These are phyloP conservation scores for Ophiostoma novo-ulmi DNA, from an alignment of 2,329 filamentous ascomycete species.

Conservation along the genomic window DNA sequence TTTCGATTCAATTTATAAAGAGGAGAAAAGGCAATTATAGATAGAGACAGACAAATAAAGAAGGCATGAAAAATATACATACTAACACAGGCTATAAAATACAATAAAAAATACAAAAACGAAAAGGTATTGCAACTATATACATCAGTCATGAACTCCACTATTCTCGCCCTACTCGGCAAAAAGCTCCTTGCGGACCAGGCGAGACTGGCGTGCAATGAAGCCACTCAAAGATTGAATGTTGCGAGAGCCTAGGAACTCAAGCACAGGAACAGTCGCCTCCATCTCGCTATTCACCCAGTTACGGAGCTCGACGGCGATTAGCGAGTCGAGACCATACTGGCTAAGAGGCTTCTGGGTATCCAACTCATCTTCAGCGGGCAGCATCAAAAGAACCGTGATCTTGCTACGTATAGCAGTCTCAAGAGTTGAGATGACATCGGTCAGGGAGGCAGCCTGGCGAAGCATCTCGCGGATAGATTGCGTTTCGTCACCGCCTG, in stretches of 20 bases:
- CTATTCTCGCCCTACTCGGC: not conserved
- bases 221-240: conserved; percentile 22
- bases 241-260: conserved; percentile 26
- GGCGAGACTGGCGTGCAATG: conserved; percentile 26
- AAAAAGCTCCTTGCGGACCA: conserved; percentile 24
- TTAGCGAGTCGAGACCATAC: conserved; percentile 28
- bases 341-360: conserved; percentile 23
- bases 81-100: not conserved
- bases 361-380: conserved; percentile 24
- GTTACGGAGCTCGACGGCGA: conserved; percentile 28
- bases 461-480: conserved; percentile 23
- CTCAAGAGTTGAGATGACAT: conserved; percentile 18
- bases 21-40: not conserved
- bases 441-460: conserved; percentile 16
- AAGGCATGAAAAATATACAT: not conserved
- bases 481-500: conserved; percentile 5
- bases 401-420: conserved; percentile 24
- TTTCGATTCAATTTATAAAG: no score
- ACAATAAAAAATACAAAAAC: not conserved
- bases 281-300: conserved; percentile 28
- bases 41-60: not conserved
- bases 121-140: not conserved
- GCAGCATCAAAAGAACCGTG: conserved; percentile 24
- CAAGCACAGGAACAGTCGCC: conserved; percentile 27
- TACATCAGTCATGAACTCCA: not conserved